A percentile compares a stretch with the other conserved stretches of the same genome.
Evolutionary conservation across 495 filamentous ascomycete species (phyloP).

Genomic region (Hypoxylon fragiforme): DNA sequence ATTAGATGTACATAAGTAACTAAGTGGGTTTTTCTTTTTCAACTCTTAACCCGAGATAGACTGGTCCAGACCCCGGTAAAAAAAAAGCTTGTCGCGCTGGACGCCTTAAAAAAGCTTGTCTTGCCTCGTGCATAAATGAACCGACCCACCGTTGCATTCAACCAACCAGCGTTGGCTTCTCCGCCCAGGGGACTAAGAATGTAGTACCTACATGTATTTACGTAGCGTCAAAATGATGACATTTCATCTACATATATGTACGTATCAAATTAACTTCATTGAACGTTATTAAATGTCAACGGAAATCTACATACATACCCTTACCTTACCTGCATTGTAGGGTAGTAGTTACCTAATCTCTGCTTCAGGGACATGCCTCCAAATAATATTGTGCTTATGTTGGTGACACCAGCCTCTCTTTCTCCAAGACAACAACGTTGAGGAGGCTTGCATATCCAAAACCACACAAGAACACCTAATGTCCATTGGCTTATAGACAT

Average conservation of each 20-base stretch:
- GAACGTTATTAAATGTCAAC: conserved; percentile 1
- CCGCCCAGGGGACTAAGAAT: background rate
- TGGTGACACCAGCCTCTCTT: no score
- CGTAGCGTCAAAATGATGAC: conserved; percentile 25
- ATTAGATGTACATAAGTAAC: no score
- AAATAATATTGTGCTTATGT: no score
- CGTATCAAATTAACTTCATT: conserved; percentile 15
- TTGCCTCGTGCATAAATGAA: conserved; percentile 33
- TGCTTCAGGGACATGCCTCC: no score
- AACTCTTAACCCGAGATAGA: conserved; percentile 12
- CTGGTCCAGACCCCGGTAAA: conserved; percentile 28
- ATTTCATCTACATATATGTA: conserved; percentile 21
- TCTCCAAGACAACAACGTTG: background rate
- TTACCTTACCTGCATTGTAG: no score
- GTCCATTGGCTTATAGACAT: conserved; percentile 7
- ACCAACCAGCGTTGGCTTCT: conserved; percentile 15
- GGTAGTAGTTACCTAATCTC: no score
- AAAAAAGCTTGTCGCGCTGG: conserved; percentile 32
- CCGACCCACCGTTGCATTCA: conserved; percentile 11
- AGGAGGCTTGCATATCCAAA: conserved; percentile 10
- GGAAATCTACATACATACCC: background rate
- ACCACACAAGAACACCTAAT: background rate
- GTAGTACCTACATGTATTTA: background rate
- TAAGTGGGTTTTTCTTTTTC: background rate
- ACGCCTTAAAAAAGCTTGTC: conserved; percentile 37